A percentile compares a stretch with the other conserved stretches of the same genome.
Evolutionary conservation across 1,284 basidiomycete genomes (phyloP).

Genomic region (Cryptococcus hybrid): DNA sequence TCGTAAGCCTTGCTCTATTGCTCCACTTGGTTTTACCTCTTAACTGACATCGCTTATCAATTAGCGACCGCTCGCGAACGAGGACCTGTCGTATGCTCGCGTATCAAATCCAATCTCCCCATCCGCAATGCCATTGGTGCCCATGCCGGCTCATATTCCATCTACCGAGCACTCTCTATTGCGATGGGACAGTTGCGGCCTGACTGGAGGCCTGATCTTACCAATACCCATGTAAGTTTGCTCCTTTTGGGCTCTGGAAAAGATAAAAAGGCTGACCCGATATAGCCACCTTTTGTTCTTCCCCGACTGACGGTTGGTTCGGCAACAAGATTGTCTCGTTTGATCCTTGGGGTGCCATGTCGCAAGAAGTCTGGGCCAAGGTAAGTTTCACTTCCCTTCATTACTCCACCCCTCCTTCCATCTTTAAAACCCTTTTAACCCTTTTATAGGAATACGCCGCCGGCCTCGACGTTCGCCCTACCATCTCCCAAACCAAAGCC

Average conservation of each 20-base stretch:
- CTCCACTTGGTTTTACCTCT: not conserved
- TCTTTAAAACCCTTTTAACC: not conserved
- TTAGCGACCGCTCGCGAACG: slow-evolving; percentile 52
- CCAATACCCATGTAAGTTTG: slow-evolving; percentile 64
- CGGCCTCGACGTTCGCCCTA: slow-evolving; percentile 78
- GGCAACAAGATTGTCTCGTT: slow-evolving; percentile 88
- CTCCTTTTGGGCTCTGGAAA: not conserved
- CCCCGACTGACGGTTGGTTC: slow-evolving; percentile 80
- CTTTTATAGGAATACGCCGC: slow-evolving; percentile 59
- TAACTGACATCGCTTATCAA: not conserved
- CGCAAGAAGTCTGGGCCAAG: slow-evolving; percentile 69
- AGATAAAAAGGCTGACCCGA: not conserved
- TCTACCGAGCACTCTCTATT: slow-evolving; percentile 88
- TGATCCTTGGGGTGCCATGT: slow-evolving; percentile 93
- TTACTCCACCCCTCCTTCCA: not conserved
- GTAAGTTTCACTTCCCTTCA: slow-evolving; percentile 22
- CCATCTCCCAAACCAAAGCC: slow-evolving; percentile 84
- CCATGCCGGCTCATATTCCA: slow-evolving; percentile 89
- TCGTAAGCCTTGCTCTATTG: slow-evolving; percentile 53
- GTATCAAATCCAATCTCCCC: slow-evolving; percentile 80
- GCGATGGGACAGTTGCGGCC: slow-evolving; percentile 86
- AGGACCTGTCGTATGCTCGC: slow-evolving; percentile 86
- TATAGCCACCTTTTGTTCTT: slow-evolving; percentile 73
- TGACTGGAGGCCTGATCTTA: slow-evolving; percentile 81
- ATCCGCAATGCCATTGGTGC: slow-evolving; percentile 91